A percentile compares a stretch with the other conserved stretches of the same genome.
Evolutionary conservation across 306 rosid genomes (phyloP).

Genomic region (Rubus idaeus): DNA sequence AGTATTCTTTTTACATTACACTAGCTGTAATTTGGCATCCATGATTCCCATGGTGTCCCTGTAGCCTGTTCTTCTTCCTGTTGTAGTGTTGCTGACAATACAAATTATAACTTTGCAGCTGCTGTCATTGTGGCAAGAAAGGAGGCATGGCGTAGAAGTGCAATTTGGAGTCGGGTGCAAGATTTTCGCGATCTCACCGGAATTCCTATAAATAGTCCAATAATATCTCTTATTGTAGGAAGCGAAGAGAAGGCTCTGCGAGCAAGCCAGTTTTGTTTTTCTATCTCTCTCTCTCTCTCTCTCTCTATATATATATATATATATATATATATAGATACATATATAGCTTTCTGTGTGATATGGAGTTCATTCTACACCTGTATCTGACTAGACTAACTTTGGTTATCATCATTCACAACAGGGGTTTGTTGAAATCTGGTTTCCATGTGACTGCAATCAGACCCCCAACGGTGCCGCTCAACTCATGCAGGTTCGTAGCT

Average conservation of each 20-base stretch:
- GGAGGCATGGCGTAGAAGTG: conserved; percentile 85
- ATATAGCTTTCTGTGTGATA: background rate
- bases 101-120: conserved; percentile 54
- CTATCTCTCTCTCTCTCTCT: conserved; percentile 10
- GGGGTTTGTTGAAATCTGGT: conserved; percentile 83
- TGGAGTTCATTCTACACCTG: background rate
- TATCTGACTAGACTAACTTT: conserved; percentile 8
- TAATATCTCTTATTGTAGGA: conserved; percentile 83
- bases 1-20: background rate
- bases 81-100: background rate
- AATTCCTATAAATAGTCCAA: conserved; percentile 79
- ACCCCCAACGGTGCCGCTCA: conserved; percentile 95
- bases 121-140: conserved; percentile 69
- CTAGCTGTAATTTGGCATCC: background rate
- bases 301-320: background rate
- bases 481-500: conserved; percentile 82
- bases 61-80: background rate
- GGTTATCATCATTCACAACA: conserved; percentile 34
- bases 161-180: conserved; percentile 68
- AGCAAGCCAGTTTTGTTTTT: conserved; percentile 66
- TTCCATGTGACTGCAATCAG: conserved; percentile 93
- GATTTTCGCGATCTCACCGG: conserved; percentile 81
- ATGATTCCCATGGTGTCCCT: background rate
- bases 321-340: background rate
- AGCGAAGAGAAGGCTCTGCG: conserved; percentile 81